These are phyloP conservation scores for Sporothrix brunneoviolacea DNA, from an alignment of 2,329 filamentous ascomycete species.

Conservation along the genomic window DNA sequence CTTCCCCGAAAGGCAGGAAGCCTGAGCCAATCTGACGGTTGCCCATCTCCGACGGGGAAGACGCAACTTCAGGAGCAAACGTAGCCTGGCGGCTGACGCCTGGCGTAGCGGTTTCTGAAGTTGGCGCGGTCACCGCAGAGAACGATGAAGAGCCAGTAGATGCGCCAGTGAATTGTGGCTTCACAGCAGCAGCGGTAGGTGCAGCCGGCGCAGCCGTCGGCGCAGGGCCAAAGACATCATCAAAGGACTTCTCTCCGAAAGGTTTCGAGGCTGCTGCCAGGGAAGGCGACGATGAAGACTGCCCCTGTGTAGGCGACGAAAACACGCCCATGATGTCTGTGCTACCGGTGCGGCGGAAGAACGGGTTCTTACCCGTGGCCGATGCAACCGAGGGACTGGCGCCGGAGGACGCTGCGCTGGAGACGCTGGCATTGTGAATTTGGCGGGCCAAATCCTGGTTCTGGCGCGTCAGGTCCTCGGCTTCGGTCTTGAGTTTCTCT, in stretches of 20 bases:
- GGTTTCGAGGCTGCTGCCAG: conserved; percentile 30
- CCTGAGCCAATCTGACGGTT: background rate
- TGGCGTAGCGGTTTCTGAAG: conserved; percentile 47
- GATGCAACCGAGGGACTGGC: conserved; percentile 64
- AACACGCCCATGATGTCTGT: conserved; percentile 53
- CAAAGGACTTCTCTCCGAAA: conserved; percentile 64
- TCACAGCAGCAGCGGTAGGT: conserved; percentile 41
- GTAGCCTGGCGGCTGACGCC: conserved; percentile 56
- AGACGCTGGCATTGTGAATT: conserved; percentile 40
- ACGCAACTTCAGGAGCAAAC: conserved; percentile 47
- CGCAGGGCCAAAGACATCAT: conserved; percentile 76
- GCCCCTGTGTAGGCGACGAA: conserved; percentile 31
- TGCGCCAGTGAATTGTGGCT: conserved; percentile 52
- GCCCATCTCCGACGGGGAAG: background rate
- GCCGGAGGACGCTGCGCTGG: conserved; percentile 32
- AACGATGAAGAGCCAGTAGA: conserved; percentile 50
- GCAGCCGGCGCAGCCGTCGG: conserved; percentile 40
- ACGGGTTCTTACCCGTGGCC: conserved; percentile 82
- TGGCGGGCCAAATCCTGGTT: conserved; percentile 52
- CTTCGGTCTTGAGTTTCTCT: conserved; percentile 79
- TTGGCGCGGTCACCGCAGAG: conserved; percentile 48
- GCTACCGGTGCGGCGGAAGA: conserved; percentile 70
- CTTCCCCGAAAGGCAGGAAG: background rate
- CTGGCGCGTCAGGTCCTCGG: conserved; percentile 59
- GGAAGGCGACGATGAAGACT: conserved; percentile 9